A percentile compares a stretch with the other conserved stretches of the same genome.
These are phyloP conservation scores for Hordeum pubiflorum DNA, from an alignment of 202 grass and related monocot genomes.

Conservation along the genomic window DNA sequence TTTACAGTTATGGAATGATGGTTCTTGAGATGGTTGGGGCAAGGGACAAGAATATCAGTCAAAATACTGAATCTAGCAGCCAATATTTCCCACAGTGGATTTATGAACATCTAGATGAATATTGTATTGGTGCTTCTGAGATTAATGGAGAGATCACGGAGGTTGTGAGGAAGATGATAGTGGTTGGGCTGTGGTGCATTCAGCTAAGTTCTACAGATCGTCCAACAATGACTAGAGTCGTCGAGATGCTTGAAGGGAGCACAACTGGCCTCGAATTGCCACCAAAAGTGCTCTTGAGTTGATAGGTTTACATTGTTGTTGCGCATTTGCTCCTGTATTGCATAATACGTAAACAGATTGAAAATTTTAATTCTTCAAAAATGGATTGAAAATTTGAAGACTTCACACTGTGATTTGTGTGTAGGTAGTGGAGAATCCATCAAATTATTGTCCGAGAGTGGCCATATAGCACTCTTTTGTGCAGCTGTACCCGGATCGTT, in stretches of 20 bases:
- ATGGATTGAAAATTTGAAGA: neutral
- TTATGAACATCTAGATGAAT: constrained; percentile 49
- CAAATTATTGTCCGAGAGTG: too few species aligned
- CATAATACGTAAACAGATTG: neutral
- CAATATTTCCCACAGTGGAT: constrained; percentile 59
- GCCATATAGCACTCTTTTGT: too few species aligned
- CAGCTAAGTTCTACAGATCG: constrained; percentile 20
- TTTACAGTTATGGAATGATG: constrained; percentile 64
- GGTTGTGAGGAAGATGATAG: constrained; percentile 44
- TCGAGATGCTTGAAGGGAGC: constrained; percentile 47
- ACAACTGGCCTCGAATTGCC: constrained; percentile 32
- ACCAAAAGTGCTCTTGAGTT: constrained; percentile 25
- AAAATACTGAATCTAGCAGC: constrained; percentile 16
- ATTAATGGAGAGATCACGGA: constrained; percentile 31
- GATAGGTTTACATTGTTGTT: neutral
- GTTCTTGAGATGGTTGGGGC: constrained; percentile 49
- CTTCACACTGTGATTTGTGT: neutral
- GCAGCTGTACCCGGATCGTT: too few species aligned
- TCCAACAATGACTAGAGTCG: constrained; percentile 39
- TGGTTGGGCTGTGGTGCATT: constrained; percentile 52
- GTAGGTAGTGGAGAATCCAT: too few species aligned
- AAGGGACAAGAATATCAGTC: constrained; percentile 29
- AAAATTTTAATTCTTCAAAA: too few species aligned
- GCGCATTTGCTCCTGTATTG: neutral
- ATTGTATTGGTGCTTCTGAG: constrained; percentile 23